A percentile compares a stretch with the other conserved stretches of the same genome.
Evolutionary conservation across 2,329 filamentous ascomycete genomes (phyloP).

Genomic region (Colletotrichum sp.): DNA sequence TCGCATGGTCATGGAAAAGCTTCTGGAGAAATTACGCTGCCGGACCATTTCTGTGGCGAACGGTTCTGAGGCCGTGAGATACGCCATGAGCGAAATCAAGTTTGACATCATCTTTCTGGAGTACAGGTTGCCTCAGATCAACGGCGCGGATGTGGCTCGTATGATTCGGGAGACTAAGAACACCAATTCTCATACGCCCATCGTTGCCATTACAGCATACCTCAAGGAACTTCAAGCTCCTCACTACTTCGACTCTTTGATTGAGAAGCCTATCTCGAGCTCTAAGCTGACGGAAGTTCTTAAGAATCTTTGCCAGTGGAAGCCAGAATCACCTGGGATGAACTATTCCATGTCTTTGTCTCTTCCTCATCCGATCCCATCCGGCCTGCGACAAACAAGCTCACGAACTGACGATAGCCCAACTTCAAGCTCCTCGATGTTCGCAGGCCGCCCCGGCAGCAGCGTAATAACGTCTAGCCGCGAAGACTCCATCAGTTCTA

Average conservation of each 20-base stretch:
- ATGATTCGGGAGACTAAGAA: constrained; percentile 99
- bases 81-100: constrained; percentile 95
- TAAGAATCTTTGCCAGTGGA: constrained; percentile 91
- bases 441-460: constrained; percentile 72
- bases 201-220: constrained; percentile 96
- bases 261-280: constrained; percentile 95
- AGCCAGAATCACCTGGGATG: constrained; percentile 66
- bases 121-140: constrained; percentile 93
- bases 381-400: constrained; percentile 69
- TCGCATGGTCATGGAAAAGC: constrained; percentile 97
- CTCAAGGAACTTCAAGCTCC: constrained; percentile 95
- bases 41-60: constrained; percentile 91
- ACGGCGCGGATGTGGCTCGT: constrained; percentile 90
- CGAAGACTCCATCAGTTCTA: constrained; percentile 88
- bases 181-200: constrained; percentile 90
- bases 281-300: constrained; percentile 90
- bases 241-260: constrained; percentile 93
- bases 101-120: constrained; percentile 99
- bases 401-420: constrained; percentile 79
- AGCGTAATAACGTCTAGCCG: constrained; percentile 82
- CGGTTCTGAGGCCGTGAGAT: constrained; percentile 89
- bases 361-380: constrained; percentile 64
- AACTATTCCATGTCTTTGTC: constrained; percentile 47
- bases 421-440: constrained; percentile 77
- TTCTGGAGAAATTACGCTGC: constrained; percentile 93